Evolutionary conservation across 2,329 filamentous ascomycete genomes (phyloP).

Genomic region (Trichoderma oligosporum): DNA sequence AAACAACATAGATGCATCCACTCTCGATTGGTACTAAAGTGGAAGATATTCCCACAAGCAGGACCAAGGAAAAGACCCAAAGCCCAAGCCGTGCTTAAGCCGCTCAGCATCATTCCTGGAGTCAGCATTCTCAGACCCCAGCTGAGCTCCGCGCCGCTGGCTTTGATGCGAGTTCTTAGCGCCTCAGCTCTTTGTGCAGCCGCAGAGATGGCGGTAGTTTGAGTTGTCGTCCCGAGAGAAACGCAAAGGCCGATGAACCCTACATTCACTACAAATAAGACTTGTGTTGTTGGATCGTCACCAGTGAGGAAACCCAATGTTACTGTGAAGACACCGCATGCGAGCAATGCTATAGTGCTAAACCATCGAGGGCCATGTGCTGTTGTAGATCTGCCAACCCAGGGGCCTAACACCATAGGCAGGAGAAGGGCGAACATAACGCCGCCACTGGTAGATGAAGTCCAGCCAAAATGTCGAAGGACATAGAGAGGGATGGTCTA

Average conservation of each 20-base stretch:
- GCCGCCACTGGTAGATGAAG: not conserved
- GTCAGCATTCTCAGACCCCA: constrained; percentile 12
- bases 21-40: constrained; percentile 11
- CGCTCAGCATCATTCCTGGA: constrained; percentile 17
- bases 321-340: constrained; percentile 13
- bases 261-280: constrained; percentile 14
- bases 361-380: constrained; percentile 17
- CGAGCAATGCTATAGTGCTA: constrained; percentile 9
- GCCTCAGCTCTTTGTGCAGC: constrained; percentile 5
- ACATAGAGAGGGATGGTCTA: constrained; percentile 15
- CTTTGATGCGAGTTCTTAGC: not conserved
- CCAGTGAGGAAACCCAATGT: constrained; percentile 6
- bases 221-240: constrained; percentile 12
- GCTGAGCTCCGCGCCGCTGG: not conserved
- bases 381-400: constrained; percentile 6
- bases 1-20: constrained; percentile 12
- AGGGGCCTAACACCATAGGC: constrained; percentile 9
- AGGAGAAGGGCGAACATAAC: constrained; percentile 17
- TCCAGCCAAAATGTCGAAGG: constrained; percentile 18
- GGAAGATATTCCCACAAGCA: constrained; percentile 13
- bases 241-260: constrained; percentile 9
- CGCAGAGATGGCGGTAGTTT: constrained; percentile 14
- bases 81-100: constrained; percentile 14
- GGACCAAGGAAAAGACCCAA: constrained; percentile 16
- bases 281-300: constrained; percentile 3